These are phyloP conservation scores for Euryodendron excelsum DNA, from an alignment of 148 eudicot species.

Conservation along the genomic window DNA sequence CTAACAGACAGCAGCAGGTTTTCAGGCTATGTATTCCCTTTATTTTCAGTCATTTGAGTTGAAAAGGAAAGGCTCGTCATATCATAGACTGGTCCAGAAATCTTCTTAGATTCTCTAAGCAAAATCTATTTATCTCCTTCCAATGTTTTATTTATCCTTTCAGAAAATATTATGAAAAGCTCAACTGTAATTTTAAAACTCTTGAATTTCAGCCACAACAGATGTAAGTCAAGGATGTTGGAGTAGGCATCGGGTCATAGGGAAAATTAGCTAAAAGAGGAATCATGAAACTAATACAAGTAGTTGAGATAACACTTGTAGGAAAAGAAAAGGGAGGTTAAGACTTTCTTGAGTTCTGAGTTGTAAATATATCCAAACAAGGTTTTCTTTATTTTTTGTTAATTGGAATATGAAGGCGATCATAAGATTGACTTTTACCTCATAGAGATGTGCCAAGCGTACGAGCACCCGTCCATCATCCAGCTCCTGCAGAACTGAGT, in stretches of 20 bases:
- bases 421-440: slow-evolving; percentile 41
- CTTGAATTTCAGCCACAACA: no score
- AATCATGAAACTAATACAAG: neutral
- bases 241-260: neutral
- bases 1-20: neutral
- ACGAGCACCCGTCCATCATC: slow-evolving; percentile 65
- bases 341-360: neutral
- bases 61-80: neutral
- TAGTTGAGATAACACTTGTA: neutral
- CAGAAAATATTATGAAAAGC: neutral
- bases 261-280: neutral
- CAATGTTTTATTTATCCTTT: neutral
- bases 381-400: neutral
- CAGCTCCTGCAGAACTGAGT: slow-evolving; percentile 53
- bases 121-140: neutral
- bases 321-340: neutral
- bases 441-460: slow-evolving; percentile 81
- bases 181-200: neutral
- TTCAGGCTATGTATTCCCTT: neutral
- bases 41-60: slow-evolving; percentile 2
- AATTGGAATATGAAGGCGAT: neutral
- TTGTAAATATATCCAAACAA: neutral
- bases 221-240: neutral
- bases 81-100: neutral
- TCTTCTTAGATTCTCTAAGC: neutral